Percentiles rank a stretch among this genome's conserved stretches.
phyloP scores from a whole-genome alignment of 352 stramenopile species.

The Globisporangium acanthophoron region DNA sequence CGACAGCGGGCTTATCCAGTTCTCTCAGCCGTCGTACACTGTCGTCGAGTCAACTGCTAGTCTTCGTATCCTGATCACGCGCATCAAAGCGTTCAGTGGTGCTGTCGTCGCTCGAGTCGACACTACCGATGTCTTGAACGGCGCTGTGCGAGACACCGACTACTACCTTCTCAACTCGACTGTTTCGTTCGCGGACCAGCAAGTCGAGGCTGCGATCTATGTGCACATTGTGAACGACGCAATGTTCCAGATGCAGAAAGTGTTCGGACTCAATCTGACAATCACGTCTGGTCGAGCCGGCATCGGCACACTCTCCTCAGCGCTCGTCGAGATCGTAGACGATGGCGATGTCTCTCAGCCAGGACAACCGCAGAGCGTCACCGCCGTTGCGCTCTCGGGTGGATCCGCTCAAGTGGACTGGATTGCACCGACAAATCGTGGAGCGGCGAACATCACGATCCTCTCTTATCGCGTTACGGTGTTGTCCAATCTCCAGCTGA shows the following conservation, averaged over 20 bases:
- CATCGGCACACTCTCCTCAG: constrained; percentile 11
- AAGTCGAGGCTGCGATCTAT: constrained; percentile 10
- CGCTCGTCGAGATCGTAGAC: constrained; percentile 37
- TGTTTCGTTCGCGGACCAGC: constrained; percentile 19
- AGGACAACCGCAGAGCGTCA: constrained; percentile 15
- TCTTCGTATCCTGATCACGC: constrained; percentile 19
- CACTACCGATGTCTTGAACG: constrained; percentile 7
- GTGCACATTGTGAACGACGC: constrained; percentile 40
- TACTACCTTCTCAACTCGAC: constrained; percentile 18
- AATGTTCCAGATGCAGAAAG: constrained; percentile 36
- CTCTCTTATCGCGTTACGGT: constrained; percentile 27
- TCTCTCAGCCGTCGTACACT: constrained; percentile 19
- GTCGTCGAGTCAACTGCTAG: constrained; percentile 20
- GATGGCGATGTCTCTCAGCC: constrained; percentile 46
- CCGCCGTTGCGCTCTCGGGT: constrained; percentile 16
- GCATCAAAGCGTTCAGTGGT: constrained; percentile 27
- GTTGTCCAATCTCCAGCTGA: constrained; percentile 10
- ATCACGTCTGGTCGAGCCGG: constrained; percentile 18
- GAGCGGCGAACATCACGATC: constrained; percentile 19
- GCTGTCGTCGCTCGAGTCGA: constrained; percentile 15
- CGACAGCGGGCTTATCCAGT: constrained; percentile 35
- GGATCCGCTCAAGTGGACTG: constrained; percentile 27
- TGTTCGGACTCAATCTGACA: constrained; percentile 24
- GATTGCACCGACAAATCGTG: constrained; percentile 24
- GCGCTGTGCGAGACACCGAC: constrained; percentile 22